Evolutionary conservation across 331 rosid species (phyloP).

Genomic region (Acacia concinna): DNA sequence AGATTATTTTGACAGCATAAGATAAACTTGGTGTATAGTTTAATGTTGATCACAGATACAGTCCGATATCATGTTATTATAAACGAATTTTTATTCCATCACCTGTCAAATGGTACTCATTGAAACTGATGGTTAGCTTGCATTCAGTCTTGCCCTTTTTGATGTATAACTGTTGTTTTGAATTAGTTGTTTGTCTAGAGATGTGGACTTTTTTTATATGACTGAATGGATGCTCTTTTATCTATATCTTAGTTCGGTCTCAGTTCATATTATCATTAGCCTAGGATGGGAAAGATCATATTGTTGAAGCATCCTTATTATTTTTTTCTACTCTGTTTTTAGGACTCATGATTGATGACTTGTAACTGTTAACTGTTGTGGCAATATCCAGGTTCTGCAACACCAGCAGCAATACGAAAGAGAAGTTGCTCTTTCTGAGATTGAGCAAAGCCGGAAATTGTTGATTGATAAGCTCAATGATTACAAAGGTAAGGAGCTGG

Average conservation of each 20-base stretch:
- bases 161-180: not conserved
- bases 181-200: not conserved
- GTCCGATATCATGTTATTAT: not conserved
- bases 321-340: not conserved
- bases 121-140: slow-evolving; percentile 11
- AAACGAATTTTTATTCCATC: not conserved
- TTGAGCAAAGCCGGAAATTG: slow-evolving; percentile 82
- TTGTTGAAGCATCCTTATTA: not conserved
- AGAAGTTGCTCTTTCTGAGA: slow-evolving; percentile 82
- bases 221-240: not conserved
- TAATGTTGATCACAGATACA: not conserved
- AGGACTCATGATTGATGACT: not conserved
- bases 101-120: slow-evolving; percentile 16
- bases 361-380: slow-evolving; percentile 31
- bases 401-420: slow-evolving; percentile 76
- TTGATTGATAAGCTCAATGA: slow-evolving; percentile 69
- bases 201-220: not conserved
- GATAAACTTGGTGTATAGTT: not conserved
- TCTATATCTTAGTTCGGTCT: not conserved
- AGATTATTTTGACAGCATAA: slow-evolving; percentile 1
- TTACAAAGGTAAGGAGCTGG: slow-evolving; percentile 79
- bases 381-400: slow-evolving; percentile 64
- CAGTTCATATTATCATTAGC: not conserved
- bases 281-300: not conserved
- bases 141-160: not conserved